Base-by-base conservation (phyloP, 2,329 filamentous ascomycete species). In the Fusarium pseudonygamai region DNA sequence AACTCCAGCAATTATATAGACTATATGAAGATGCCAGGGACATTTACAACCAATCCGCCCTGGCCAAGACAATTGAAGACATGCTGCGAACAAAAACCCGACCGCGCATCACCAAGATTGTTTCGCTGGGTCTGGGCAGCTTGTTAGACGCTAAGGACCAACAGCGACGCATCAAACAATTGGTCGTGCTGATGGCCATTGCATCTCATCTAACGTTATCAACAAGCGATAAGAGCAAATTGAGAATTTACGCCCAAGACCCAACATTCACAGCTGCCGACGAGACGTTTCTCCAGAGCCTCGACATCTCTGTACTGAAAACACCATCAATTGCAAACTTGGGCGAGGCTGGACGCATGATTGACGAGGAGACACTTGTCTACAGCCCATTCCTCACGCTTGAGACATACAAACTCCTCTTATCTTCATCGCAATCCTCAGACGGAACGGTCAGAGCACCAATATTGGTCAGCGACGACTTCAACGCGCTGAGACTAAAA, bases 351-450 rank as follows among this genome's bases (percentile, higher is more conserved):
- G 71, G 74, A 6, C 53, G 34, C 13, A 60, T 78, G 36, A 75
- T 77, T 18, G 57, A 78, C 9, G 50, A 55, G 7, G 65, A 78
- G 34, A 77, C 75, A 0, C 64, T 78, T n/a, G 49, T 78, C 7
- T 77, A 77, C 50, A 75, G 74, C 37, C 75, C 75, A 4, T 78
- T 77, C 36, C 72, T 77, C n/a, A 78, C 75, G 0, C 68, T 77
- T 13, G 71, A 68, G 18, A 74, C 75, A 22, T 77, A 77, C 36
- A 76, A 64, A 13, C 49, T 71, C 5, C 37, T 75, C 3, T 47
- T 76, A 12, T 49, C 69, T 7, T 66, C 56, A 36, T 64, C 52
- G 14, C 58, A 59, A 32, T 62, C 60, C 16, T 39, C 59, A 0
- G 12, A 52, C 3, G 36, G 39, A 22, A 45, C 47, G 12, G 45